Evolutionary conservation across 495 filamentous ascomycete genomes (phyloP).

Genomic region (Neurospora sp.): DNA sequence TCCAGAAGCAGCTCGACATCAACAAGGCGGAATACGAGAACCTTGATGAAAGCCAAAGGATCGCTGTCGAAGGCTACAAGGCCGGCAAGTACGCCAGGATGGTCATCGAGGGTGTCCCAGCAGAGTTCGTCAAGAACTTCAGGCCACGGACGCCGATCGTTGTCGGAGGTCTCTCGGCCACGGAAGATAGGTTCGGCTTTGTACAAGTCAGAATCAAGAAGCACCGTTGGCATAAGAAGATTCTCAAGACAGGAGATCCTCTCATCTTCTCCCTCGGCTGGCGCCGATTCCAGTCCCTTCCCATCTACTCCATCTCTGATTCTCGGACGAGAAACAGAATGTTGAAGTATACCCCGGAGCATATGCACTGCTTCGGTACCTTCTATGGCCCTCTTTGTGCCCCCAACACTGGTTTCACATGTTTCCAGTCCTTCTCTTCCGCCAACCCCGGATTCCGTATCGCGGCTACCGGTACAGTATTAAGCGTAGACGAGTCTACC

Average conservation of each 20-base stretch:
- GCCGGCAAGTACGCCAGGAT: conserved; percentile 93
- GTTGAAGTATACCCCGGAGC: conserved; percentile 79
- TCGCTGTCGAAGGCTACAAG: conserved; percentile 75
- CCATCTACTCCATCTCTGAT: conserved; percentile 90
- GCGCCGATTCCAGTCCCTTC: conserved; percentile 86
- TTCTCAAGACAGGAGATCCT: conserved; percentile 93
- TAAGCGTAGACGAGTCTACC: conserved; percentile 83
- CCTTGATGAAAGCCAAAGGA: conserved; percentile 69
- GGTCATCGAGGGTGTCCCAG: conserved; percentile 76
- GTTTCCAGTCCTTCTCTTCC: conserved; percentile 82
- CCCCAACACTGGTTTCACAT: conserved; percentile 90
- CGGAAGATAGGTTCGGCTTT: conserved; percentile 90
- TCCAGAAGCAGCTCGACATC: conserved; percentile 90
- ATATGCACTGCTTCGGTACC: conserved; percentile 95
- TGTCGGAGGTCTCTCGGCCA: conserved; percentile 78
- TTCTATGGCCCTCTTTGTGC: conserved; percentile 92
- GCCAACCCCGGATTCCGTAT: conserved; percentile 87
- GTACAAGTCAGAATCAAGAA: conserved; percentile 93
- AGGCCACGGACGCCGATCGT: conserved; percentile 76
- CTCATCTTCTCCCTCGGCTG: conserved; percentile 97
- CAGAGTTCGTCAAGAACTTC: conserved; percentile 86
- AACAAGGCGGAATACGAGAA: conserved; percentile 85
- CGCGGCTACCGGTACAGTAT: conserved; percentile 83
- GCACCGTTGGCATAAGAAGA: conserved; percentile 98
- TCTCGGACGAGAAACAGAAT: conserved; percentile 88